Evolutionary conservation across 75 land plant species (phyloP).

Genomic region (Isoetes taiwanensis): DNA sequence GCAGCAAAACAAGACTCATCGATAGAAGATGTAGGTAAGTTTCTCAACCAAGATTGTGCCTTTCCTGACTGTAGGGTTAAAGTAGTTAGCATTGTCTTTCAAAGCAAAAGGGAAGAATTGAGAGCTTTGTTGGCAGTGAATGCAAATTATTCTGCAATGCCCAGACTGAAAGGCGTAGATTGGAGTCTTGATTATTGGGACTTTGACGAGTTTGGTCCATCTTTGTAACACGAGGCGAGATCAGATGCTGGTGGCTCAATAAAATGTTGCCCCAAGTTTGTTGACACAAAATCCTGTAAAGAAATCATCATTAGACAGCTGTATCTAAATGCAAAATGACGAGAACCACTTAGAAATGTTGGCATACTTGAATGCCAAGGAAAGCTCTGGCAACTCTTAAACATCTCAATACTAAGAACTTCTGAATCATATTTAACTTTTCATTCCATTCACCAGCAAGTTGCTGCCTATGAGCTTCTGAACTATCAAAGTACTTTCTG

Average conservation of each 20-base stretch:
- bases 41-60: too few species aligned
- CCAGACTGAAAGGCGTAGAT: too few species aligned
- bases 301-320: not conserved
- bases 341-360: not conserved
- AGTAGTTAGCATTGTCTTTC: too few species aligned
- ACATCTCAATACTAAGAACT: constrained; percentile 23
- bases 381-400: constrained; percentile 27
- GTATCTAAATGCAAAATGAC: not conserved
- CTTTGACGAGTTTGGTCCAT: constrained; percentile 22
- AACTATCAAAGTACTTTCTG: constrained; percentile 23
- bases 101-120: too few species aligned
- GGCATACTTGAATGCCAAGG: constrained; percentile 21
- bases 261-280: constrained; percentile 17
- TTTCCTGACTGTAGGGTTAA: too few species aligned
- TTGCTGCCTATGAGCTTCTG: constrained; percentile 22
- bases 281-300: constrained; percentile 23
- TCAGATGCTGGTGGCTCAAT: constrained; percentile 35
- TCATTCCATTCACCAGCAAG: constrained; percentile 26
- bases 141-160: too few species aligned
- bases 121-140: too few species aligned
- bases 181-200: too few species aligned
- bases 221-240: constrained; percentile 27
- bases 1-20: too few species aligned
- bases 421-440: constrained; percentile 18
- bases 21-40: too few species aligned